Base-by-base conservation (phyloP, 164 flowering plant species). In the Piper longum region DNA sequence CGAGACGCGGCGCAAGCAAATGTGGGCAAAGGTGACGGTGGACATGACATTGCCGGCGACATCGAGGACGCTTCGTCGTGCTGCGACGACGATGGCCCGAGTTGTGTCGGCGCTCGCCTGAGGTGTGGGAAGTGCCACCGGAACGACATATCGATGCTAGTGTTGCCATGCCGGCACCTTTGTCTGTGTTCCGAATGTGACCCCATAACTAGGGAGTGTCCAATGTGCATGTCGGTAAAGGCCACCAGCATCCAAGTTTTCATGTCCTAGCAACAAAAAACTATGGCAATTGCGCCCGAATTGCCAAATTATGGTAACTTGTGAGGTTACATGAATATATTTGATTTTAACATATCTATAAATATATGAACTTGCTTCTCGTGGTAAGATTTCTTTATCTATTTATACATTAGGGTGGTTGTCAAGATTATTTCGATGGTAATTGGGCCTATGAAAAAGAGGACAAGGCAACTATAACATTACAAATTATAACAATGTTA, bases 151-250 rank as follows among this genome's bases (percentile, higher is more conserved):
- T 58, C 62, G 7, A 56, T 65, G 7, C 62, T 65, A 5, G 56
- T 45, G 19, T 62, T 65, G 16, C 67, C 67, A 5, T 65, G 67
- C 48, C 67, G 62, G 43, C 67, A 65, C 58, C 45, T 65, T 8
- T 65, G 67, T 54, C n/a, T 65, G 3, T 65, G 67, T 16, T 39
- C 19, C 16, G 62, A 65, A 3, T 65, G 67, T 41, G 67, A 65
- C 36, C 44, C 61, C 8, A 44, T 16, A 62, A 9, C 58, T 16
- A 17, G 36, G 42, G 57, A 42, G 1, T 65, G 67, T 58, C 67
- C 67, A 41, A 6, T 65, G 2, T 65, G 67, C 56, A 65, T 65
- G 61, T 57, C 62, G 12, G 54, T 44, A 13, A 65, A 65, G 62
- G 48, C 43, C 14, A 61, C 62, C 18, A 65, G 67, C 39, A 65